These are phyloP conservation scores for Ceratocystis harringtonii DNA, from an alignment of 2,329 filamentous ascomycete species.

Conservation along the genomic window DNA sequence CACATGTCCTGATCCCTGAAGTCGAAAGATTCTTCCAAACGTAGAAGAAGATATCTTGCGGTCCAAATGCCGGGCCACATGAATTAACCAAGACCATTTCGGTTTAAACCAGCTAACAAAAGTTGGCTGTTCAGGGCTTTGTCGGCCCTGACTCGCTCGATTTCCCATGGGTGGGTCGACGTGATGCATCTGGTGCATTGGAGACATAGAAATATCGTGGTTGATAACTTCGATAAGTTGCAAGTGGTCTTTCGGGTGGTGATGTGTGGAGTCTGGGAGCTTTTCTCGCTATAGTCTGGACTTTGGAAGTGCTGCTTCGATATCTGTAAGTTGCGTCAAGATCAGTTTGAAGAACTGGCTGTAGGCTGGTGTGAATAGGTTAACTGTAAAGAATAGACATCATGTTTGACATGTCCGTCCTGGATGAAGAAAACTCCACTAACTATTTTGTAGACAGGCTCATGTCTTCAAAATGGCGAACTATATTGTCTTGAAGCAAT, in stretches of 20 bases:
- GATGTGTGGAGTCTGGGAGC: neutral
- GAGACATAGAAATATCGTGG: neutral
- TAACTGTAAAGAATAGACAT: too few species aligned
- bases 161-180: slow-evolving; percentile 11
- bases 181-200: slow-evolving; percentile 16
- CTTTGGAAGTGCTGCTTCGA: too few species aligned
- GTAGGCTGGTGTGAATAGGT: too few species aligned
- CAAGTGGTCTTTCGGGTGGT: neutral
- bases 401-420: too few species aligned
- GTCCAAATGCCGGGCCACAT: slow-evolving; percentile 19
- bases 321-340: too few species aligned
- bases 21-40: slow-evolving; percentile 44
- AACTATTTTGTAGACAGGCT: neutral
- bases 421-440: too few species aligned
- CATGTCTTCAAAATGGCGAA: neutral
- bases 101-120: slow-evolving; percentile 13
- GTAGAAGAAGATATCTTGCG: slow-evolving; percentile 24
- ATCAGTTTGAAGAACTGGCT: too few species aligned
- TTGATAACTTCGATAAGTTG: neutral
- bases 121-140: slow-evolving; percentile 4
- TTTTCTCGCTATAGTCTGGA: neutral
- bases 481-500: neutral
- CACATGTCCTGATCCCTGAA: slow-evolving; percentile 53
- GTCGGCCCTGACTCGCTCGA: neutral
- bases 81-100: slow-evolving; percentile 9